These are phyloP conservation scores for Ganoderma boninense DNA, from an alignment of 1,284 basidiomycete species.

Conservation along the genomic window DNA sequence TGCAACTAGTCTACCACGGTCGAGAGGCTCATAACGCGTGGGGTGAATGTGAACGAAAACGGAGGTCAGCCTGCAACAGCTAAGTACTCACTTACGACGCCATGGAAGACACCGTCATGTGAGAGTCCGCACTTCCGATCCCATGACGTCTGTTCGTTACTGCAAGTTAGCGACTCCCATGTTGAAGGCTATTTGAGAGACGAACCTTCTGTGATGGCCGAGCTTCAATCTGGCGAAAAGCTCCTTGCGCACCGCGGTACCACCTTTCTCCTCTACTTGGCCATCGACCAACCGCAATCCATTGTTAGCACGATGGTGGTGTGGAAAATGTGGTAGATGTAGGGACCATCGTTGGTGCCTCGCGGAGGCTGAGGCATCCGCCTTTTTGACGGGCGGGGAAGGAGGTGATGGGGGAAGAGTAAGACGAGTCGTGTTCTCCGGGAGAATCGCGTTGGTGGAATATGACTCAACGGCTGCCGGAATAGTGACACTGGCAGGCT, in stretches of 20 bases:
- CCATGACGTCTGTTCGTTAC: conserved; percentile 20
- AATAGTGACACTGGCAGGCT: too few species aligned
- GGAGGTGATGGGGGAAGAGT: neutral
- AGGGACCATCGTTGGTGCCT: conserved; percentile 26
- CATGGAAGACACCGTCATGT: neutral
- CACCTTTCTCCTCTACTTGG: neutral
- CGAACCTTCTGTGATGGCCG: conserved; percentile 27
- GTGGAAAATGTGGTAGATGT: conserved; percentile 22
- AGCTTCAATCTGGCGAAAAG: conserved; percentile 14
- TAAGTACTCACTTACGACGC: neutral
- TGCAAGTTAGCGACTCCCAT: neutral
- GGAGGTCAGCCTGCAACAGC: neutral
- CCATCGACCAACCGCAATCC: conserved; percentile 11
- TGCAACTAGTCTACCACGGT: neutral
- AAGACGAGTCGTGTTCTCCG: neutral
- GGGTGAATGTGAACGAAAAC: neutral
- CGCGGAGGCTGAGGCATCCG: neutral
- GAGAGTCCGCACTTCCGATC: conserved; percentile 21
- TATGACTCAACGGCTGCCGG: neutral
- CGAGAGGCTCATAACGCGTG: neutral
- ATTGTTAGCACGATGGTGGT: neutral
- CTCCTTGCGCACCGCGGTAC: conserved; percentile 5
- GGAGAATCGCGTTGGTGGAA: neutral
- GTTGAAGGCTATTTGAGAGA: neutral
- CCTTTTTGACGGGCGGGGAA: neutral